A percentile compares a stretch with the other conserved stretches of the same genome.
phyloP scores from a whole-genome alignment of 306 rosid species.

The Fagus crenata region DNA sequence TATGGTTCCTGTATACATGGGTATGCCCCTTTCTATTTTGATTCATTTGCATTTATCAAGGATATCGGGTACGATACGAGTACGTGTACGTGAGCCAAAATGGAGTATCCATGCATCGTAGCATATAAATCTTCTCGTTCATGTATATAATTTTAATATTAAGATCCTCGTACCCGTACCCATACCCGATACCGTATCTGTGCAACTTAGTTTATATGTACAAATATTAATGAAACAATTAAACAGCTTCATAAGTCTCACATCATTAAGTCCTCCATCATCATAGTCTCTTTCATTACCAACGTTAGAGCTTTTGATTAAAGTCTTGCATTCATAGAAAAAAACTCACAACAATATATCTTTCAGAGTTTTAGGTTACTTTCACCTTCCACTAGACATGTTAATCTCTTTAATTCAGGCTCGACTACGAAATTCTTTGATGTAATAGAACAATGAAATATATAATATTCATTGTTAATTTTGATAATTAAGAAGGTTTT shows the following conservation, averaged over 20 bases:
- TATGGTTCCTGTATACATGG: neutral
- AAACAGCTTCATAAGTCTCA: no score
- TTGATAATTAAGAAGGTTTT: neutral
- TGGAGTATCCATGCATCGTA: no score
- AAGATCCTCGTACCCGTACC: no score
- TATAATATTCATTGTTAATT: neutral
- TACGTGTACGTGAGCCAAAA: no score
- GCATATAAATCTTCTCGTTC: no score
- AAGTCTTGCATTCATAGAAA: neutral
- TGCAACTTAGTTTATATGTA: no score
- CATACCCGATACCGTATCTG: no score
- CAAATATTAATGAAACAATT: neutral
- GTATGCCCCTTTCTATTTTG: neutral
- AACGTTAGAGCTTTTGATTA: neutral
- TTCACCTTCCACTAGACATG: neutral
- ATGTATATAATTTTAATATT: no score
- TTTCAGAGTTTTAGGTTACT: neutral
- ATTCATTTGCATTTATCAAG: neutral
- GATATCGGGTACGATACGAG: neutral
- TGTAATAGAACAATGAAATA: neutral
- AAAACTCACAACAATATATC: neutral
- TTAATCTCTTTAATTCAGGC: neutral
- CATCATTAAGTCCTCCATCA: no score
- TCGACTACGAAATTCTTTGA: neutral
- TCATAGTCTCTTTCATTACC: neutral